A percentile compares a stretch with the other conserved stretches of the same genome.
Evolutionary conservation across 495 filamentous ascomycete species (phyloP).

Genomic region (Penicillium atrosanguineum): DNA sequence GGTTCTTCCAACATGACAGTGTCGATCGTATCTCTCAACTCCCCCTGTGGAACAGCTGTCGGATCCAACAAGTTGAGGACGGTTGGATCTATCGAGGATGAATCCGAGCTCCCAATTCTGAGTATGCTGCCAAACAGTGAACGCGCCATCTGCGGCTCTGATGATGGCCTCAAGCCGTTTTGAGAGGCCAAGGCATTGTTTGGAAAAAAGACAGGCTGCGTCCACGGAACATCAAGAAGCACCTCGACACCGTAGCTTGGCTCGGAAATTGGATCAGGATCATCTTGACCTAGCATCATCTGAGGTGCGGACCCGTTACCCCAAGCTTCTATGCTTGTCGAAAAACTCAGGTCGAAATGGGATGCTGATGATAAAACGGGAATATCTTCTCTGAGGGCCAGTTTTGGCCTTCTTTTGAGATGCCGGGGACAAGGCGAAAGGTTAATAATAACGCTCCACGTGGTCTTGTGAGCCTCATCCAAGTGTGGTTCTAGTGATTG

Average conservation of each 20-base stretch:
- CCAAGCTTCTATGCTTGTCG: not conserved
- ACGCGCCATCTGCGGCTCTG: not conserved
- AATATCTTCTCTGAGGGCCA: not conserved
- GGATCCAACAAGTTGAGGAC: not conserved
- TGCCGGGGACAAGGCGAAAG: not conserved
- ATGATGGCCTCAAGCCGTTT: not conserved
- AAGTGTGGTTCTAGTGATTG: not conserved
- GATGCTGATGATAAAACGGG: not conserved
- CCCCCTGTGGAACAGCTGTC: not conserved
- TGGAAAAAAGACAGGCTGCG: not conserved
- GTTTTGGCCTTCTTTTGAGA: not conserved
- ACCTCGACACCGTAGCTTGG: not conserved
- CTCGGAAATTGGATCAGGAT: not conserved
- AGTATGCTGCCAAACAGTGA: not conserved
- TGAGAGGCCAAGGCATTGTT: not conserved
- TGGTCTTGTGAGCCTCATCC: not conserved
- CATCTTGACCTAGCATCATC: not conserved
- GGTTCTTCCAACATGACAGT: not conserved
- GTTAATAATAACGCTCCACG: conserved; percentile 5
- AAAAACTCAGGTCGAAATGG: conserved; percentile 2
- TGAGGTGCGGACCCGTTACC: not conserved
- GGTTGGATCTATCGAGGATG: not conserved
- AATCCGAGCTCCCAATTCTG: not conserved
- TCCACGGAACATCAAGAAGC: not conserved
- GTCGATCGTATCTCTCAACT: not conserved